These are phyloP conservation scores for Sclerospora graminicola DNA, from an alignment of 352 stramenopile genomes.

Conservation along the genomic window DNA sequence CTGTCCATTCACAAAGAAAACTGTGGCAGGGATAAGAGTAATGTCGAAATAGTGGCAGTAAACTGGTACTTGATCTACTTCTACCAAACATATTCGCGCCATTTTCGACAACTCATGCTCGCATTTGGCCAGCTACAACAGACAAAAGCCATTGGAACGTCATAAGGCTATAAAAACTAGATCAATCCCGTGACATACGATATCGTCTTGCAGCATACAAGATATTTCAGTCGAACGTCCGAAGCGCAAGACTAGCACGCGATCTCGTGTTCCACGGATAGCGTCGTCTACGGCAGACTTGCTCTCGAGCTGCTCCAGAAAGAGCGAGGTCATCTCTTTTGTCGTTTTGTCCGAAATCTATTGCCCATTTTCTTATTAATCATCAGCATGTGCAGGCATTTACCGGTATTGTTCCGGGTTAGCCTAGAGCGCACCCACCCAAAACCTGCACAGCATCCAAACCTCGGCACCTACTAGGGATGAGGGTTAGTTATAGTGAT, in stretches of 20 bases:
- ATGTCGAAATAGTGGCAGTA: slow-evolving; percentile 88
- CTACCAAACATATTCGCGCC: slow-evolving; percentile 61
- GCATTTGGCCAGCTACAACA: slow-evolving; percentile 50
- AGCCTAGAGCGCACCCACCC: too few species aligned
- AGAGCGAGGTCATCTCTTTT: too few species aligned
- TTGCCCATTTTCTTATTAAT: too few species aligned
- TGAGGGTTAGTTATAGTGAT: too few species aligned
- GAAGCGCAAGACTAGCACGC: slow-evolving; percentile 78
- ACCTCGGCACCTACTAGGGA: too few species aligned
- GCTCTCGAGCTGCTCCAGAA: slow-evolving; percentile 50
- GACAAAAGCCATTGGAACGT: background rate
- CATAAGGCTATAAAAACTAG: background rate
- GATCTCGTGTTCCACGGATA: slow-evolving; percentile 70
- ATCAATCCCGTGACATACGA: slow-evolving; percentile 29
- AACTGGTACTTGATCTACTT: slow-evolving; percentile 59
- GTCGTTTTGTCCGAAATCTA: too few species aligned
- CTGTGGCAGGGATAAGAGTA: slow-evolving; percentile 69
- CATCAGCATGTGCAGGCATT: too few species aligned
- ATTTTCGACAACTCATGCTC: slow-evolving; percentile 74
- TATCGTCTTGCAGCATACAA: slow-evolving; percentile 79
- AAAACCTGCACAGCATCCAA: too few species aligned
- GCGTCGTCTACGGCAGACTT: slow-evolving; percentile 68
- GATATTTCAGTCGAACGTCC: slow-evolving; percentile 46
- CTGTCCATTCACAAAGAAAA: slow-evolving; percentile 84
- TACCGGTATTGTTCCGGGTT: too few species aligned